Base-by-base conservation (phyloP, 2,329 filamentous ascomycete genomes). In the Penicillium fuscoglaucum region DNA sequence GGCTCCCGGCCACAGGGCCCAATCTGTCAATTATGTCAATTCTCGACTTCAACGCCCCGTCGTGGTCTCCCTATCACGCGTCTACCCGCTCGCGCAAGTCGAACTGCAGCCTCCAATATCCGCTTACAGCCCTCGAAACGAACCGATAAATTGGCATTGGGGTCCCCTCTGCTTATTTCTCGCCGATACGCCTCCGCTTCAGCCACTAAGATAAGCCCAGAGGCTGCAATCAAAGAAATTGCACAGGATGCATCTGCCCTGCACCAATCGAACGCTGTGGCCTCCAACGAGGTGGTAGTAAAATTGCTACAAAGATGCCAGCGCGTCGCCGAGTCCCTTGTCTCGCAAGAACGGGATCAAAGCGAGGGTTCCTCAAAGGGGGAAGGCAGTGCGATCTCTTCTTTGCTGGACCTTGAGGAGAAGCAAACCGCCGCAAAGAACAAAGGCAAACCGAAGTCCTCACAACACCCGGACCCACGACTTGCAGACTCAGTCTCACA, bases 401-500 rank as follows among this genome's bases (percentile, higher is more conserved):
- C 76, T 2, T 66, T 79, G 17, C 66, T 79, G 9, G 71, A 76
- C 45, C 68, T 79, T 17, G 73, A 78, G 46, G 75, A 79, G 59
- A 75, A 74, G 51, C 68, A 68, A 46, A 67, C 66, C 31, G 39
- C 47, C 0, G 12, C 52, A 26, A 55, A 41, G 41, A 54, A 29
- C 60, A 66, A 56, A 53, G 66, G 64, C 46, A 61, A 56, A 57
- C 51, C 61, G 52, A 68, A 66, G 50, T 60, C 64, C 48, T 58
- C 70, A 8, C 63, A 70, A 17, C 68, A 69, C 29, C 69, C 74
- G 24, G 73, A 74, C 44, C 61, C 69, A 19, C 74, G 72, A 55
- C 68, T 76, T 5, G 74, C 79, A 28, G 74, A 76, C 21, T 72
- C 76, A 37, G 75, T 87, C 59, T 83, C 82, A 13, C 72, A 77